phyloP scores from a whole-genome alignment of 345 rosid species.

The Acer yangbiense region DNA sequence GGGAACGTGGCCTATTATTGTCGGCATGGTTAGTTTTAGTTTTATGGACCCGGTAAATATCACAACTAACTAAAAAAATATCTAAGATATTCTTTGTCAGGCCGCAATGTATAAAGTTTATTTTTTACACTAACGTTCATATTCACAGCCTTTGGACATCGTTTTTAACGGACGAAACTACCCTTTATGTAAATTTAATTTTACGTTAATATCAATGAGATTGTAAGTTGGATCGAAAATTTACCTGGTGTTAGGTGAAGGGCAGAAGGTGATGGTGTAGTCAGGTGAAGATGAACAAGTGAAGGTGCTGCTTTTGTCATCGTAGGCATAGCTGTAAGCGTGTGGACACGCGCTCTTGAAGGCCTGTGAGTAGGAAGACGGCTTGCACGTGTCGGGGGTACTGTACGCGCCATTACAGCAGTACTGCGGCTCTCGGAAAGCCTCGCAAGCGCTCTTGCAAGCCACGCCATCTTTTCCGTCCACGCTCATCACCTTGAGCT shows the following conservation, averaged over 20 bases:
- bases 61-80: background rate
- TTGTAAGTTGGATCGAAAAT: background rate
- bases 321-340: slow-evolving; percentile 98
- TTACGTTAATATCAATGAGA: too few relatives aligned
- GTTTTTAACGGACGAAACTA: slow-evolving; percentile 5
- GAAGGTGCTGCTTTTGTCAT: slow-evolving; percentile 91
- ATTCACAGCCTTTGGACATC: background rate
- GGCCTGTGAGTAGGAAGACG: slow-evolving; percentile 68
- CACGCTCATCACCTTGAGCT: slow-evolving; percentile 56
- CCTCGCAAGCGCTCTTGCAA: slow-evolving; percentile 93
- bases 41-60: background rate
- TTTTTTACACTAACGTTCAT: slow-evolving; percentile 16
- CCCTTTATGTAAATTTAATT: background rate
- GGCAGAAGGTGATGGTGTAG: slow-evolving; percentile 89
- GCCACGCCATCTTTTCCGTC: slow-evolving; percentile 52
- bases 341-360: slow-evolving; percentile 85
- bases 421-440: slow-evolving; percentile 72
- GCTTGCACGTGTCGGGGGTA: slow-evolving; percentile 76
- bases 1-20: background rate
- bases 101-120: background rate
- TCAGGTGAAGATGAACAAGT: slow-evolving; percentile 71
- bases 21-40: background rate
- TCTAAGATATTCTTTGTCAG: background rate
- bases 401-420: slow-evolving; percentile 78
- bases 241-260: slow-evolving; percentile 75